phyloP scores from a whole-genome alignment of 495 filamentous ascomycete species.

The Letharia columbiana region DNA sequence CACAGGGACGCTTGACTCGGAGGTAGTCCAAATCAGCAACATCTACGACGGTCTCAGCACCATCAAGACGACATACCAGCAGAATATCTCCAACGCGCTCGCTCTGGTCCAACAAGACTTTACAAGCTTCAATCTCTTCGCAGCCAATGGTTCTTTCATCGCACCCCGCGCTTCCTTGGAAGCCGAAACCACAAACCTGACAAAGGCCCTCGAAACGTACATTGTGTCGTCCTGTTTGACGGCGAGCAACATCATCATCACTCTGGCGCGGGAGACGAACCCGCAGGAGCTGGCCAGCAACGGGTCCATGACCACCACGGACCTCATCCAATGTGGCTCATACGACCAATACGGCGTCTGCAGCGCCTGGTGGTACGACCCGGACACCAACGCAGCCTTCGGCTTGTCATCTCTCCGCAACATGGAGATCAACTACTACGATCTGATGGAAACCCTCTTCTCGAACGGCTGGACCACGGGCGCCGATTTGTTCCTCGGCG shows the following conservation, averaged over 20 bases:
- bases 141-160: conserved; percentile 18
- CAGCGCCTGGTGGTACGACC: conserved; percentile 21
- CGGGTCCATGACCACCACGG: conserved; percentile 1
- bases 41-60: conserved; percentile 11
- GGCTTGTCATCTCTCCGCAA: not conserved
- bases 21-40: conserved; percentile 6
- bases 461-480: conserved; percentile 5
- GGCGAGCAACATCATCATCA: conserved; percentile 17
- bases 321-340: conserved; percentile 6
- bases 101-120: conserved; percentile 19
- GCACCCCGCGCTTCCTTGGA: conserved; percentile 12
- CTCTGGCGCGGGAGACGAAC: conserved; percentile 7
- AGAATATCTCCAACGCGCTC: conserved; percentile 19
- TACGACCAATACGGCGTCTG: conserved; percentile 20
- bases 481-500: conserved; percentile 5
- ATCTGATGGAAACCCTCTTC: conserved; percentile 6
- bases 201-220: conserved; percentile 17
- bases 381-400: conserved; percentile 9
- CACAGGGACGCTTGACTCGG: conserved; percentile 9
- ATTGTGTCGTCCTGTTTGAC: conserved; percentile 17
- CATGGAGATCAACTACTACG: not conserved
- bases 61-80: conserved; percentile 14
- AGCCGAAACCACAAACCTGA: conserved; percentile 17
- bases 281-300: conserved; percentile 8
- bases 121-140: conserved; percentile 14